phyloP scores from a whole-genome alignment of 192 early-diverging fungal species.

The Rhizoclosmatium sp. region DNA sequence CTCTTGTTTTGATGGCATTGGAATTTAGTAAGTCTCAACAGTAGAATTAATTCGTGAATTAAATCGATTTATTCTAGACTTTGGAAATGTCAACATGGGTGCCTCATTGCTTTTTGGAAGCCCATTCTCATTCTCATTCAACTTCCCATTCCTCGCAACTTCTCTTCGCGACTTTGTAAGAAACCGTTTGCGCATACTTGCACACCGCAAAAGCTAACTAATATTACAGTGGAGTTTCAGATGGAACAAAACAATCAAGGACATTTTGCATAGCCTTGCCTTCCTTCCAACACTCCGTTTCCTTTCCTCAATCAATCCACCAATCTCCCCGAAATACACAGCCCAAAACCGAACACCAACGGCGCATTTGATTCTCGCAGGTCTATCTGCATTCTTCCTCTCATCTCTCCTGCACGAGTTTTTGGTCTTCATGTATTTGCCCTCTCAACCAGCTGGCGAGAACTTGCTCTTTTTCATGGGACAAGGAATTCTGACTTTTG shows the following conservation, averaged over 20 bases:
- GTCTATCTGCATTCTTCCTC: conserved; percentile 14
- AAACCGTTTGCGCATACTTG: neutral
- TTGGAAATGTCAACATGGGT: neutral
- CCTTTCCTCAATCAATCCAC: neutral
- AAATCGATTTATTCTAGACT: neutral
- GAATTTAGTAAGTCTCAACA: neutral
- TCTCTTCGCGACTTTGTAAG: conserved; percentile 18
- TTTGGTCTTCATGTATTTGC: conserved; percentile 6
- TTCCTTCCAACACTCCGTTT: conserved; percentile 6
- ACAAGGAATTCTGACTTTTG: conserved; percentile 16
- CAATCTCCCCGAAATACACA: neutral
- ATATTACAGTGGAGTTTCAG: neutral
- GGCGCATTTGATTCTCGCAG: conserved; percentile 8
- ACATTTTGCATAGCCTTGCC: neutral
- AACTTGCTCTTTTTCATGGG: conserved; percentile 13
- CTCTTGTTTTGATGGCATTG: neutral
- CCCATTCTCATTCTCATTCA: neutral
- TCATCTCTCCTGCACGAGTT: conserved; percentile 24
- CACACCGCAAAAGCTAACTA: too few species aligned
- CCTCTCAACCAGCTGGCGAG: neutral
- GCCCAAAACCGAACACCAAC: neutral
- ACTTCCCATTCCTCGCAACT: conserved; percentile 3
- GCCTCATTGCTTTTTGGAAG: neutral
- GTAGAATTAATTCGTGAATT: neutral
- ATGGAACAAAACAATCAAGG: conserved; percentile 18